Evolutionary conservation across 2,329 filamentous ascomycete species (phyloP).

Genomic region (Epicoccum nigrum): DNA sequence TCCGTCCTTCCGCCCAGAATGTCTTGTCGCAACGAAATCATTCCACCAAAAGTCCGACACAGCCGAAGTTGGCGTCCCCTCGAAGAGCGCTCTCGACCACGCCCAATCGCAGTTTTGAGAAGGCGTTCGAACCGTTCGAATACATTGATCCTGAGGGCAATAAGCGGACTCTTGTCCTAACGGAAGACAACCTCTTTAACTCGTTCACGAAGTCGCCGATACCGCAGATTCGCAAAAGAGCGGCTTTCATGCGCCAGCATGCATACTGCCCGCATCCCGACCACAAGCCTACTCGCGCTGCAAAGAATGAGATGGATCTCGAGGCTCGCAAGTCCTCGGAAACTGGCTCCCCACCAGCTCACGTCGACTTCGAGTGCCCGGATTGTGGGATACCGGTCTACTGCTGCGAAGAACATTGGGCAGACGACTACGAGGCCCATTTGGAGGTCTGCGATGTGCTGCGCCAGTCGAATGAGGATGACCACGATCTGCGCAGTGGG

Average conservation of each 20-base stretch:
- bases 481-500: constrained; percentile 90
- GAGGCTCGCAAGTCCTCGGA: constrained; percentile 64
- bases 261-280: constrained; percentile 91
- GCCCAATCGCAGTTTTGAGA: constrained; percentile 33
- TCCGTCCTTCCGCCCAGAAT: constrained; percentile 34
- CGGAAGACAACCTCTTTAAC: constrained; percentile 87
- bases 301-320: constrained; percentile 68
- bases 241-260: constrained; percentile 89
- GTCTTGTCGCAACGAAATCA: constrained; percentile 36
- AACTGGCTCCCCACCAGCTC: constrained; percentile 69
- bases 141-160: constrained; percentile 45
- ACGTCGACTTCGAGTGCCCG: constrained; percentile 92
- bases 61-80: constrained; percentile 32
- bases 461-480: constrained; percentile 94
- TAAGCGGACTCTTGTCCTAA: constrained; percentile 57
- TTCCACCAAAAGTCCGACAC: constrained; percentile 40
- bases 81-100: constrained; percentile 41
- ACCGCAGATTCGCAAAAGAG: constrained; percentile 83
- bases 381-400: constrained; percentile 95
- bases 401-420: constrained; percentile 94
- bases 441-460: constrained; percentile 90
- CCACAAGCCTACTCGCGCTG: constrained; percentile 76
- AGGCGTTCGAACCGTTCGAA: constrained; percentile 43
- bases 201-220: constrained; percentile 88
- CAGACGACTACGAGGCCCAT: constrained; percentile 92